Evolutionary conservation across 805 yeast genomes (phyloP), one percentile per base, ranked within the genome.

Genomic region (Jamesozyma rosinii): DNA sequence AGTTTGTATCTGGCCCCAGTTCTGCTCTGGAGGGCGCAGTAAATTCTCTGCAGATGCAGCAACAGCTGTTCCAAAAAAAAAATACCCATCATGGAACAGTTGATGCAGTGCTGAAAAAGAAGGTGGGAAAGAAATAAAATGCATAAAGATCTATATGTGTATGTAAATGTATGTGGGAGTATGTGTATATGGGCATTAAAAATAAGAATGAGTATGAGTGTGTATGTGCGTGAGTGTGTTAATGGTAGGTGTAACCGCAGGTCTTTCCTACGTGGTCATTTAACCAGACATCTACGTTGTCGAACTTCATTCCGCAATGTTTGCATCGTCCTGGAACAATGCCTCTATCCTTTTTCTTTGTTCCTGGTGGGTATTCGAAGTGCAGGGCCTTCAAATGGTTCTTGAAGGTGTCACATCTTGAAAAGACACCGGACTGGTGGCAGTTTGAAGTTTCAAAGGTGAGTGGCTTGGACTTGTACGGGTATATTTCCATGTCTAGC

Each of bases 371-470:
- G 62, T 88, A 88, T 50, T 77, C 82, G 61, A 88, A 88, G 58
- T 88, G 97, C 48, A 88, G 72, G 1, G 95, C 94, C 60, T 84
- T 85, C 48, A 88, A 69, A 64, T 88, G 97, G 64, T 88, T 88
- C 58, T 88, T 88, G 66, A 77, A 88, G 4, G 97, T 88, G 59
- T 88, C 97, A 59, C 95, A 83, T 40, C 97, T 72, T 11, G 88
- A 79, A 55, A 88, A 88, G 26, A 83, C 79, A 4, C 97, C 97
- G 6, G 86, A 77, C 43, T 76, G 75, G 59, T 88, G 97, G 58
- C 95, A 87, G 39, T 52, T 52, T 6, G 58, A 53, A 1, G 65
- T 57, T 34, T 57, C 64, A 41, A 59, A 61, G 35, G 38, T 43
- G 24, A 51, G 40, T 27, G 52, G 50, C 35, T 43, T 48, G 21